Evolutionary conservation across 352 stramenopile species (phyloP).

Genomic region (Thalassiosira oceanica): DNA sequence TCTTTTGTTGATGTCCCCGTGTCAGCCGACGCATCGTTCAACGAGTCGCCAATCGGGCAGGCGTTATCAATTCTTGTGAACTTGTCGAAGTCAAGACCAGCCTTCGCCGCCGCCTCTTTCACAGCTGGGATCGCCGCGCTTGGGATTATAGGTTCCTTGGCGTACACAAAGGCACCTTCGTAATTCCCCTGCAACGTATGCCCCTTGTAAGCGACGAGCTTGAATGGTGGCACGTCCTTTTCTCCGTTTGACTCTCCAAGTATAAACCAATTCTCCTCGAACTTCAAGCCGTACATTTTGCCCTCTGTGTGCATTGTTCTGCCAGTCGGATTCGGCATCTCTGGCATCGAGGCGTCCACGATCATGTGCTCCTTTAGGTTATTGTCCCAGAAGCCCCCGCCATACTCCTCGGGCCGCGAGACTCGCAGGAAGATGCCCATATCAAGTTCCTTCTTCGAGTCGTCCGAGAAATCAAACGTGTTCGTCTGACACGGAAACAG

Average conservation of each 20-base stretch:
- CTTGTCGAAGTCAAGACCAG: slow-evolving; percentile 70
- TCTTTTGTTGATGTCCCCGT: slow-evolving; percentile 76
- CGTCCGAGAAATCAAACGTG: slow-evolving; percentile 57
- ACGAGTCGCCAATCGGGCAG: slow-evolving; percentile 48
- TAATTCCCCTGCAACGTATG: slow-evolving; percentile 82
- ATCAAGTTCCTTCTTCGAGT: slow-evolving; percentile 56
- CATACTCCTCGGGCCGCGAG: slow-evolving; percentile 53
- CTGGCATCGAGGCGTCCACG: slow-evolving; percentile 43
- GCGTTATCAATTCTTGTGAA: slow-evolving; percentile 79
- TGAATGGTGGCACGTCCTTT: slow-evolving; percentile 64
- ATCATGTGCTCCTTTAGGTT: slow-evolving; percentile 74
- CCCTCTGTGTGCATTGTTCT: slow-evolving; percentile 75
- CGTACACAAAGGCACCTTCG: slow-evolving; percentile 78
- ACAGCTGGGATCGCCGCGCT: slow-evolving; percentile 57
- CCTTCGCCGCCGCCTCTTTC: slow-evolving; percentile 56
- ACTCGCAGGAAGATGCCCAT: slow-evolving; percentile 79
- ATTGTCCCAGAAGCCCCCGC: slow-evolving; percentile 78
- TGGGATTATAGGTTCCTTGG: slow-evolving; percentile 67
- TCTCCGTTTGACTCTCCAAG: slow-evolving; percentile 68
- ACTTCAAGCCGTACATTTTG: slow-evolving; percentile 81
- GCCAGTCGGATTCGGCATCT: slow-evolving; percentile 34
- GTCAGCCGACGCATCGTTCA: slow-evolving; percentile 68
- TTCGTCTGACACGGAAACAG: slow-evolving; percentile 81
- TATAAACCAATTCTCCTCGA: slow-evolving; percentile 82
- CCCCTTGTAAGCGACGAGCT: slow-evolving; percentile 80